Percentiles rank a stretch among this genome's conserved stretches.
Evolutionary conservation across 139 green algal genomes (phyloP).

Genomic region (Picochlorum costavermella): DNA sequence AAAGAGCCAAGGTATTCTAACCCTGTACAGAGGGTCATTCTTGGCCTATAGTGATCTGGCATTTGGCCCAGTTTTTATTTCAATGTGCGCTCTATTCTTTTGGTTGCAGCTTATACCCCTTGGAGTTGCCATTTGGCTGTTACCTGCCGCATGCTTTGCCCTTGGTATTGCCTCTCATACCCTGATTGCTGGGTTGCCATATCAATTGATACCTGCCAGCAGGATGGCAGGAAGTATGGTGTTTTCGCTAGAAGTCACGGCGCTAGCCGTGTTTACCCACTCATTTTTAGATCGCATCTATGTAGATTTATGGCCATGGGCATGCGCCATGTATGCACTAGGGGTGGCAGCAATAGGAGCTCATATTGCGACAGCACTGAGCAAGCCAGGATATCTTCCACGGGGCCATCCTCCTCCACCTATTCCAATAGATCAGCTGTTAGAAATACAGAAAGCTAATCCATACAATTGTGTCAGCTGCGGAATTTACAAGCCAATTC

Average conservation of each 20-base stretch:
- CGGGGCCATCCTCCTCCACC: background rate
- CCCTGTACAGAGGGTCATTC: slow-evolving; percentile 21
- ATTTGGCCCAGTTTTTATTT: slow-evolving; percentile 13
- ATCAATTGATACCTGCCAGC: slow-evolving; percentile 16
- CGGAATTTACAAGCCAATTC: slow-evolving; percentile 33
- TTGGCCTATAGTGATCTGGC: slow-evolving; percentile 8
- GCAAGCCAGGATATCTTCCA: slow-evolving; percentile 16
- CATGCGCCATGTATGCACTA: background rate
- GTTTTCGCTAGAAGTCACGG: slow-evolving; percentile 12
- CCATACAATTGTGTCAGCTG: slow-evolving; percentile 35
- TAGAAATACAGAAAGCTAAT: slow-evolving; percentile 6
- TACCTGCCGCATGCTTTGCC: slow-evolving; percentile 11
- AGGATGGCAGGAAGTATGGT: slow-evolving; percentile 12
- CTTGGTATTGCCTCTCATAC: slow-evolving; percentile 2
- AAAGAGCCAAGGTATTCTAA: slow-evolving; percentile 17
- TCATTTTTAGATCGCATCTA: background rate
- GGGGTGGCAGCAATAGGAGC: background rate
- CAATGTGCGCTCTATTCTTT: background rate
- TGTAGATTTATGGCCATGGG: background rate
- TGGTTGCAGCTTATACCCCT: slow-evolving; percentile 14
- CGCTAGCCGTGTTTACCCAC: slow-evolving; percentile 3
- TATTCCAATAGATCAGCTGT: slow-evolving; percentile 12
- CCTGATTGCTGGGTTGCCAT: slow-evolving; percentile 19
- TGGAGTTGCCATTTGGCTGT: slow-evolving; percentile 9
- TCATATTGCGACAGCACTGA: slow-evolving; percentile 9